phyloP scores from a whole-genome alignment of 139 green algal species.

The Tetraselmis striata region DNA sequence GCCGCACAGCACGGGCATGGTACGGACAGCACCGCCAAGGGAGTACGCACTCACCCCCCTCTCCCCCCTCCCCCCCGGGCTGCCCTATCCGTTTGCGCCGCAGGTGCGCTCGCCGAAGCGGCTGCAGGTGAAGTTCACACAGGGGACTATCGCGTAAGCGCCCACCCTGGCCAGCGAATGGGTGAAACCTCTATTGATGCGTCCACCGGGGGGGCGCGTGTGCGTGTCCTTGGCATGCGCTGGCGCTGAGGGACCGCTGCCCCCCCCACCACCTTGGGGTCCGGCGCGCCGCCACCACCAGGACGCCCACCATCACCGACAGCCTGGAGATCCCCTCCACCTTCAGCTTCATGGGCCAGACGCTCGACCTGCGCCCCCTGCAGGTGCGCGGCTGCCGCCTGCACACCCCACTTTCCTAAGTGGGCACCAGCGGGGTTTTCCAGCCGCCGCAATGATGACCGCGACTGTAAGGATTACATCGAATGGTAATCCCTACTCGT shows the following conservation, averaged over 20 bases:
- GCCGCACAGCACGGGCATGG: too few relatives aligned
- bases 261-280: background rate
- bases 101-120: slow-evolving; percentile 79
- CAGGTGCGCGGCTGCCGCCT: slow-evolving; percentile 22
- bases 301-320: background rate
- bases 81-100: slow-evolving; percentile 38
- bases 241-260: background rate
- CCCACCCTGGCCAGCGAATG: too few relatives aligned
- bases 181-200: too few relatives aligned
- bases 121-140: slow-evolving; percentile 55
- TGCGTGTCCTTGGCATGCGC: slow-evolving; percentile 7
- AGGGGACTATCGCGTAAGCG: too few relatives aligned
- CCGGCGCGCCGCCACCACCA: background rate
- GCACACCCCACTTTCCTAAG: too few relatives aligned
- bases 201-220: too few relatives aligned
- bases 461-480: too few relatives aligned
- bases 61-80: slow-evolving; percentile 9
- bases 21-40: too few relatives aligned
- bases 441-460: too few relatives aligned
- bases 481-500: too few relatives aligned
- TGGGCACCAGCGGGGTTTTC: too few relatives aligned
- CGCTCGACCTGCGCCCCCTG: slow-evolving; percentile 60
- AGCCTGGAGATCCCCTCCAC: slow-evolving; percentile 60
- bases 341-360: slow-evolving; percentile 66
- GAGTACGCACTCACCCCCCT: slow-evolving; percentile 3